phyloP scores from a whole-genome alignment of 2,329 filamentous ascomycete genomes.

The Rasamsonia emersonii region DNA sequence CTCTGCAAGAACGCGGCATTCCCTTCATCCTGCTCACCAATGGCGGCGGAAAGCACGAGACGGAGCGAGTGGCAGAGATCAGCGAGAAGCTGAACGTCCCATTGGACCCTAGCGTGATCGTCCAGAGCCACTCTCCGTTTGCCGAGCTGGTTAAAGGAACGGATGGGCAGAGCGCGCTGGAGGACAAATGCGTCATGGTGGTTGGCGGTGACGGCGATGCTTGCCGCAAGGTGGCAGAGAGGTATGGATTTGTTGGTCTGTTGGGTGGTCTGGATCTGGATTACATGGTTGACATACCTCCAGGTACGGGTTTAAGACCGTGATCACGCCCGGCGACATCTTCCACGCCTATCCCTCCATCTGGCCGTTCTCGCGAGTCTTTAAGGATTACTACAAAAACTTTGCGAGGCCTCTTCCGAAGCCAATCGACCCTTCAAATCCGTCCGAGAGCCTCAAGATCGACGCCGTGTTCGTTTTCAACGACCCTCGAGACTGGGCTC shows the following conservation, averaged over 20 bases:
- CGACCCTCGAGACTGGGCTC: slow-evolving; percentile 90
- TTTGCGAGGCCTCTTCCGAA: slow-evolving; percentile 29
- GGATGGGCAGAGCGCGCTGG: slow-evolving; percentile 43
- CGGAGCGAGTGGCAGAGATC: slow-evolving; percentile 61
- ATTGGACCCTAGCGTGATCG: slow-evolving; percentile 61
- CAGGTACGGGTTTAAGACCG: slow-evolving; percentile 67
- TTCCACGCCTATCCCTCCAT: slow-evolving; percentile 63
- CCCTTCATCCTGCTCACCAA: slow-evolving; percentile 95
- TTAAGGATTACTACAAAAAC: slow-evolving; percentile 52
- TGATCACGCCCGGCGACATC: slow-evolving; percentile 81
- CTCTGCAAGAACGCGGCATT: slow-evolving; percentile 64
- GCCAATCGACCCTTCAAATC: slow-evolving; percentile 31
- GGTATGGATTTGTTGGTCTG: too few species aligned
- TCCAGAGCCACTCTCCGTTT: slow-evolving; percentile 90
- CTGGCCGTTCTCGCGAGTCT: slow-evolving; percentile 72
- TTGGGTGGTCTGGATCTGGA: too few species aligned
- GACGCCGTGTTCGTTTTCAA: slow-evolving; percentile 92
- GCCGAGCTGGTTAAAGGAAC: slow-evolving; percentile 57
- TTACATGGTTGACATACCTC: too few species aligned
- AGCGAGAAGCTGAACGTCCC: slow-evolving; percentile 55
- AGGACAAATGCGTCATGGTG: slow-evolving; percentile 62
- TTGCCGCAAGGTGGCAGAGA: slow-evolving; percentile 65
- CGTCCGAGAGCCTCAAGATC: slow-evolving; percentile 57
- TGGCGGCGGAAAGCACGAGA: slow-evolving; percentile 79
- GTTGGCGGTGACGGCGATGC: slow-evolving; percentile 60